Evolutionary conservation across 179 eudicot species (phyloP).

Genomic region (Vitellaria paradoxa): DNA sequence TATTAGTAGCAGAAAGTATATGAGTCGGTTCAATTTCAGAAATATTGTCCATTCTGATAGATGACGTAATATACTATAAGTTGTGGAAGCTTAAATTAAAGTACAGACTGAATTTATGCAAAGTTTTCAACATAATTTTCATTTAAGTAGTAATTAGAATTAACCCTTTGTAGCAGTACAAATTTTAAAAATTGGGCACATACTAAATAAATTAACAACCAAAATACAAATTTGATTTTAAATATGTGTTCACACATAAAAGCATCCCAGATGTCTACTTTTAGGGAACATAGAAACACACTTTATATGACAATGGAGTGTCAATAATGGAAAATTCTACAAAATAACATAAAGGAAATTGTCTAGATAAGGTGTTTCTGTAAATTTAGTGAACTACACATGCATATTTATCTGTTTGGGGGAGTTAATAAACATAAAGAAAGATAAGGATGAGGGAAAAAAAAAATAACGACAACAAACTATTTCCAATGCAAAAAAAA

Average conservation of each 20-base stretch:
- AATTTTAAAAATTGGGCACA: neutral
- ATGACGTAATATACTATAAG: neutral
- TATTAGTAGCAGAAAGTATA: slow-evolving; percentile 3
- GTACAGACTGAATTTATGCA: neutral
- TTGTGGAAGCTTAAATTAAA: neutral
- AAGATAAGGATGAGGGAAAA: neutral
- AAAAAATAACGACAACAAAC: too few species aligned
- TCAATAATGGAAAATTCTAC: neutral
- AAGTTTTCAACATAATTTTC: neutral
- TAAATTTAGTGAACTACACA: neutral
- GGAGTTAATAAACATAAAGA: neutral
- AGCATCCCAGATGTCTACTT: neutral
- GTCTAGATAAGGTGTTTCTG: neutral
- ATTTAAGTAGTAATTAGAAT: neutral
- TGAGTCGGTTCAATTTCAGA: neutral
- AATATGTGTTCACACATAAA: neutral
- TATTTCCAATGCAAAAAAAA: too few species aligned
- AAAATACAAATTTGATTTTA: neutral
- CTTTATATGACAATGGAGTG: neutral
- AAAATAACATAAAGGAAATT: neutral
- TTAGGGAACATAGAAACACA: neutral
- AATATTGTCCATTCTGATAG: neutral
- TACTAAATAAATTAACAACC: neutral
- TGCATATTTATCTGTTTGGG: neutral
- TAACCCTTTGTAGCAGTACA: neutral